phyloP scores from a whole-genome alignment of 108 stramenopile genomes.

The Nitzschia inconspicua region DNA sequence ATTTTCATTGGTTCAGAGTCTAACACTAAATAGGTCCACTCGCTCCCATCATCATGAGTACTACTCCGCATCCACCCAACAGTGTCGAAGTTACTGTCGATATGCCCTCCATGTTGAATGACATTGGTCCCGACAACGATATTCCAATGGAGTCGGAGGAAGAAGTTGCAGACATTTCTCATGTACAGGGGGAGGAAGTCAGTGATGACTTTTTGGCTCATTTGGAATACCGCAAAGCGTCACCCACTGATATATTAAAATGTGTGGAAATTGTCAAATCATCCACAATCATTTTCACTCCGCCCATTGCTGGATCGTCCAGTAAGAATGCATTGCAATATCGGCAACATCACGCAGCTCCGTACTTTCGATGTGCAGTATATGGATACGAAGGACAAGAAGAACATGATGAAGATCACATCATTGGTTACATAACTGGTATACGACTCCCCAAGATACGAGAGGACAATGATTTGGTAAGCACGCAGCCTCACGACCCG shows the following conservation, averaged over 20 bases:
- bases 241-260: slow-evolving; percentile 68
- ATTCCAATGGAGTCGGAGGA: too few relatives aligned
- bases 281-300: neutral
- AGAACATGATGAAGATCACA: slow-evolving; percentile 42
- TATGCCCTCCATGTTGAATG: too few relatives aligned
- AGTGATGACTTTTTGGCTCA: slow-evolving; percentile 10
- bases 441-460: slow-evolving; percentile 43
- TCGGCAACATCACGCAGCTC: slow-evolving; percentile 84
- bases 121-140: too few relatives aligned
- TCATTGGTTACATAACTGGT: slow-evolving; percentile 82
- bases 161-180: neutral
- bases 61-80: too few relatives aligned
- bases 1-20: too few relatives aligned
- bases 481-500: slow-evolving; percentile 68
- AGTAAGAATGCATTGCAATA: slow-evolving; percentile 76
- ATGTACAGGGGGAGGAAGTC: neutral
- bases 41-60: too few relatives aligned
- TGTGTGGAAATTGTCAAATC: slow-evolving; percentile 55
- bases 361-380: slow-evolving; percentile 79
- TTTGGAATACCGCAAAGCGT: slow-evolving; percentile 49
- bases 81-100: too few relatives aligned
- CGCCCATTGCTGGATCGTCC: slow-evolving; percentile 56
- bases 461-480: slow-evolving; percentile 37
- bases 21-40: too few relatives aligned
- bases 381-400: slow-evolving; percentile 21